Evolutionary conservation across 495 filamentous ascomycete genomes (phyloP).

Genomic region (Aspergillus panamensis): DNA sequence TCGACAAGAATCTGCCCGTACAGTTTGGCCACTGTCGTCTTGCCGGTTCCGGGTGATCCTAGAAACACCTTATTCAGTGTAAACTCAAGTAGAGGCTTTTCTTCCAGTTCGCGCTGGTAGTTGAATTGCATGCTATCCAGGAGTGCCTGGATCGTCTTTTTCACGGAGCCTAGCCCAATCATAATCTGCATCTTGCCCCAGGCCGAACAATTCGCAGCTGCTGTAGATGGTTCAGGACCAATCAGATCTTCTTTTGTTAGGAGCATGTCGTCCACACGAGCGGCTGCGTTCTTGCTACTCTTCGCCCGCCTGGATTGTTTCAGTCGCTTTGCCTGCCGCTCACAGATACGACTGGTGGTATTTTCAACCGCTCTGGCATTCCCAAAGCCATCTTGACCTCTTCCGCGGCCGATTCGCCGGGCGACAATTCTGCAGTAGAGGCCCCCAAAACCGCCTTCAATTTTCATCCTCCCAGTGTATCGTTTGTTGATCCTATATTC

Average conservation of each 20-base stretch:
- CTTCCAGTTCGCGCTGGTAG: slow-evolving; percentile 58
- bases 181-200: slow-evolving; percentile 59
- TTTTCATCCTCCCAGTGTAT: slow-evolving; percentile 51
- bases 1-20: slow-evolving; percentile 64
- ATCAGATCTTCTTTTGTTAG: slow-evolving; percentile 61
- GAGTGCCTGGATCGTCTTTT: slow-evolving; percentile 54
- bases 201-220: slow-evolving; percentile 45
- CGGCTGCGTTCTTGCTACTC: neutral
- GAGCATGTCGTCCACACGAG: slow-evolving; percentile 43
- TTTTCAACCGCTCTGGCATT: slow-evolving; percentile 72
- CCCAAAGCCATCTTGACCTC: slow-evolving; percentile 66
- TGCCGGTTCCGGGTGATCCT: slow-evolving; percentile 70
- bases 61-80: slow-evolving; percentile 70
- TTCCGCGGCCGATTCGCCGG: slow-evolving; percentile 56
- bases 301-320: slow-evolving; percentile 35
- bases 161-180: slow-evolving; percentile 60
- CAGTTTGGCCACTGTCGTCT: slow-evolving; percentile 72
- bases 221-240: slow-evolving; percentile 59
- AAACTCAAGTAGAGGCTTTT: slow-evolving; percentile 52
- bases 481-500: slow-evolving; percentile 43
- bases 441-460: slow-evolving; percentile 57
- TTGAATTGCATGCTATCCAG: slow-evolving; percentile 59
- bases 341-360: slow-evolving; percentile 45
- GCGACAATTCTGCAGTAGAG: slow-evolving; percentile 64
- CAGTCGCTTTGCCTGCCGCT: slow-evolving; percentile 58